Evolutionary conservation across 176 grass and related monocot genomes (phyloP).

Genomic region (Phoenix dactylifera): DNA sequence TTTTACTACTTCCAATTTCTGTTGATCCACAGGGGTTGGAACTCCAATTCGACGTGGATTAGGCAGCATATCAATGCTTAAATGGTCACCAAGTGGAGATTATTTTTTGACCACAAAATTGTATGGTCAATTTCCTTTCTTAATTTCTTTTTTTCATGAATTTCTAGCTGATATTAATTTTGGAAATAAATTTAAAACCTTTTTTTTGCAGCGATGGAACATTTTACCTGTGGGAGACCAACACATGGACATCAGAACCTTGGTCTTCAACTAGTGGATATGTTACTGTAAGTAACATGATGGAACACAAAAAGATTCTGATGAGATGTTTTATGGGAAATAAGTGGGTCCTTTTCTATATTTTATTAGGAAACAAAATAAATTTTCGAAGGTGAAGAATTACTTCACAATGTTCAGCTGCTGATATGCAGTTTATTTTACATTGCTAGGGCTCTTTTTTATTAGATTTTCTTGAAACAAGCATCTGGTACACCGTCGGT

Average conservation of each 20-base stretch:
- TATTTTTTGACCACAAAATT: slow-evolving; percentile 82
- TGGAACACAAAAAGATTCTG: slow-evolving; percentile 1
- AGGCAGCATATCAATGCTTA: slow-evolving; percentile 64
- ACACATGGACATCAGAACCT: slow-evolving; percentile 87
- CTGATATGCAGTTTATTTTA: too few species aligned
- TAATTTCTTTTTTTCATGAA: slow-evolving; percentile 9
- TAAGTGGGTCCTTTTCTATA: not conserved
- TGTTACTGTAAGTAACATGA: slow-evolving; percentile 59
- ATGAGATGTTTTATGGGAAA: too few species aligned
- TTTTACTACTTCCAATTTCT: not conserved
- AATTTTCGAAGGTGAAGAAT: too few species aligned
- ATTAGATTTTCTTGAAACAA: too few species aligned
- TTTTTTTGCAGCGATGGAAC: slow-evolving; percentile 63
- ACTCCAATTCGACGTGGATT: slow-evolving; percentile 83
- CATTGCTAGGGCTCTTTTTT: too few species aligned
- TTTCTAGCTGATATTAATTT: slow-evolving; percentile 3
- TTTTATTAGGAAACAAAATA: not conserved
- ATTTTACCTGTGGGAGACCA: slow-evolving; percentile 96
- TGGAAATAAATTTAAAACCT: slow-evolving; percentile 14
- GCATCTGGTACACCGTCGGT: too few species aligned
- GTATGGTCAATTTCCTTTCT: slow-evolving; percentile 38
- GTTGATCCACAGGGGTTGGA: slow-evolving; percentile 48
- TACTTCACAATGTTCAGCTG: too few species aligned
- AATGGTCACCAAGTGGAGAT: slow-evolving; percentile 92
- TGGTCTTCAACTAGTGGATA: slow-evolving; percentile 92